These are phyloP conservation scores for Dactylis glomerata DNA, from an alignment of 176 grass and related monocot species.

Conservation along the genomic window DNA sequence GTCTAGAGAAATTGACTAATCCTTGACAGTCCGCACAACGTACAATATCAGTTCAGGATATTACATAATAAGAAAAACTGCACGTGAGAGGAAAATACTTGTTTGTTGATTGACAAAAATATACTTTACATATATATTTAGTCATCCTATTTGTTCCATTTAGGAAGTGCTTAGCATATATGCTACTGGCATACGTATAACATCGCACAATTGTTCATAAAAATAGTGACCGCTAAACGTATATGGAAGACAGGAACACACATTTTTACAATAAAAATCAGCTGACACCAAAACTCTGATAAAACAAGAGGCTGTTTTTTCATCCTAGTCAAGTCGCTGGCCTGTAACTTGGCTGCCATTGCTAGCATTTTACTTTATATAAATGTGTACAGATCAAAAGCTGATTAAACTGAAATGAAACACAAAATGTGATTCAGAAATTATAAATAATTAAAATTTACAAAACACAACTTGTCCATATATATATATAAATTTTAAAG, in stretches of 20 bases:
- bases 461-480: too few species aligned
- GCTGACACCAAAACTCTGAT: not conserved
- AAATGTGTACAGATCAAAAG: not conserved
- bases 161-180: not conserved
- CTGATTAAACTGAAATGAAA: conserved; percentile 15
- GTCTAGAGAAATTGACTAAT: not conserved
- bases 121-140: not conserved
- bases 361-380: not conserved
- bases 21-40: not conserved
- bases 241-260: not conserved
- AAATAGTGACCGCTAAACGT: not conserved
- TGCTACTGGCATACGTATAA: not conserved
- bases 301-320: not conserved
- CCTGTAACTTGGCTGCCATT: not conserved
- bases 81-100: not conserved
- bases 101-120: conserved; percentile 6
- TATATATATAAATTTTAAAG: too few species aligned
- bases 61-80: not conserved
- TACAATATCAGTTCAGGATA: too few species aligned
- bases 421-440: too few species aligned
- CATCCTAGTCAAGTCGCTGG: not conserved
- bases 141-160: not conserved
- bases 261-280: not conserved
- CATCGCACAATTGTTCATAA: not conserved
- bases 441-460: too few species aligned